Base-by-base conservation (phyloP, 116 monocot species). In the Posidonia oceanica region DNA sequence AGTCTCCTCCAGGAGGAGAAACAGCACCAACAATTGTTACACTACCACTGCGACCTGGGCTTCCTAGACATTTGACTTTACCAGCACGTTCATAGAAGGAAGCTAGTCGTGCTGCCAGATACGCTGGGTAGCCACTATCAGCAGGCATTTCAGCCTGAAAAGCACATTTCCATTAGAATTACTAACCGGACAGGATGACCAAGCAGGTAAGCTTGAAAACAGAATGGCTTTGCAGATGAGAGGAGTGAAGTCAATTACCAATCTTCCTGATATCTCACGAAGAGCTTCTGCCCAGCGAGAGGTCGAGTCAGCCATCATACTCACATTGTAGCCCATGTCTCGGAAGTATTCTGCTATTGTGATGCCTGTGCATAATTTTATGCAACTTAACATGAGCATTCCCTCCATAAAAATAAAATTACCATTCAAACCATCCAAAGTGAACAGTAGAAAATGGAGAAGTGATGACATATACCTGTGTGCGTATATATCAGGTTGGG, bases 251-350 rank as follows among this genome's bases (percentile, higher is more conserved):
- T 3, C 22, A 23, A 54, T 76, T 88, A 99, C 99, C 90, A 99
- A 63, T 80, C 99, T 80, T 42, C 99, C 99, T 67, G 99, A 99
- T 71, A 99, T 99, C 81, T 99, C 99, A 93, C 99, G 99, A 72
- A 99, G 76, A 41, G 99, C 99, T 78, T 93, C 99, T 56, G 99
- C 99, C 99, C 99, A 99, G n/a, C 99, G 90, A 38, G 99, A 99
- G 36, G 99, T 99, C 17, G 99, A 99, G 71, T 99, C 99, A 75
- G 99, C 99, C 99, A 99, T 99, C 99, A 99, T 99, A 74, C 99
- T 99, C 59, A 99, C 94, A 83, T 99, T 99, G 80, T 94, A 99
- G 5, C 99, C 99, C 99, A 99, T 94, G 68, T 99, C 99, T 80
- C 99, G 76, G 74, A 99, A 99, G 69, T 99, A 99, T 78, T 99